Conservation (phyloP, 257 asterid species). For the Solanum infundibuliforme region DNA sequence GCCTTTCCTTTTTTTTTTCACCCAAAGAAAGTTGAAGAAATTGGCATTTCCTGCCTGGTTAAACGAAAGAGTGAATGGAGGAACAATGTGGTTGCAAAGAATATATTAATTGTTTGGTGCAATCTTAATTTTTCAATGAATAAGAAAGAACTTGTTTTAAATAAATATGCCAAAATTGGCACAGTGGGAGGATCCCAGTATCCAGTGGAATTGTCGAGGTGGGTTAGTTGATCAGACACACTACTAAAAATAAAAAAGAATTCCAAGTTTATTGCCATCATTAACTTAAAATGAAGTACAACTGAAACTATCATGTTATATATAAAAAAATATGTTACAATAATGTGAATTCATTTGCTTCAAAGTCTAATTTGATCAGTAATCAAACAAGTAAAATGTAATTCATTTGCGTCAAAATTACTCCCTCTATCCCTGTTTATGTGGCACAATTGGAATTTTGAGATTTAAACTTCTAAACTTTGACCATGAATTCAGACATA, state of each 20-base stretch:
- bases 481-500: neutral
- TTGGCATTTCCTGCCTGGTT: neutral
- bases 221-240: neutral
- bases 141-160: neutral
- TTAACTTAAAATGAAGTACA: neutral
- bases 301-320: neutral
- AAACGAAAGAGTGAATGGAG: neutral
- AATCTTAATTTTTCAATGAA: neutral
- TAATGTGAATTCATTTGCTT: neutral
- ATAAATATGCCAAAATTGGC: neutral
- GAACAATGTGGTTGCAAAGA: neutral
- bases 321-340: neutral
- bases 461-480: neutral
- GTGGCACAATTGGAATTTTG: neutral
- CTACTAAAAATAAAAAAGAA: neutral
- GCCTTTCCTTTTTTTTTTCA: neutral
- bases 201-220: neutral
- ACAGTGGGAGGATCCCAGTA: neutral
- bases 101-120: neutral
- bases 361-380: neutral
- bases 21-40: neutral
- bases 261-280: neutral
- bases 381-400: neutral
- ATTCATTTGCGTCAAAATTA: neutral
- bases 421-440: neutral